Evolutionary conservation across 2,329 filamentous ascomycete species (phyloP), one percentile per base, ranked within the genome.

Genomic region (Calonectria honghensis): DNA sequence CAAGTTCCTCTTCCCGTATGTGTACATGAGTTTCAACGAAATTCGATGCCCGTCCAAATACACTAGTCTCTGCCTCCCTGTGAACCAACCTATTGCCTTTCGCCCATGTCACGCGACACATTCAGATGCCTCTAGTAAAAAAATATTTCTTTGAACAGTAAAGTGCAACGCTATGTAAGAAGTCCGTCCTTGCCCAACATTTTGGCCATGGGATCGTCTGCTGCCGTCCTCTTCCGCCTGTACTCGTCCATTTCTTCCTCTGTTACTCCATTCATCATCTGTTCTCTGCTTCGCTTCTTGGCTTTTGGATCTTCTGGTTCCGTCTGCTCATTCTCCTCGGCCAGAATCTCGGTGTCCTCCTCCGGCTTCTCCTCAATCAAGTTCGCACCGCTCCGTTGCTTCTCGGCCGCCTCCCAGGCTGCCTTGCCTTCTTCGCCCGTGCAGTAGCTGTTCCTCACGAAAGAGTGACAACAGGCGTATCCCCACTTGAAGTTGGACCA

Each of bases 401-500:
- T 87, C 78, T 97, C 93, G 0, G 95, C 93, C 72, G 94, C 93
- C 79, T 96, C 93, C 85, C 95, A 96, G 1, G 95, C 96, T 75
- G 87, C 87, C 84, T 93, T 97, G 45, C 97, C 97, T 73, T 94
- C 95, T 75, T 97, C 95, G 32, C 97, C 97, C 0, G 96, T 98
- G 85, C 97, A 99, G 82, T 98, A 99, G 81, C 96, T 98, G 85
- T 99, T 98, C 86, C 98, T 98, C 76, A 98, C 91, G 29, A 93
- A 93, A 0, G 96, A 98, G 84, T 97, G 96, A 87, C 97, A 99
- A 85, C 97, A 99, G 29, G 94, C 91, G 85, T 98, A 99, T 1
- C 97, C 97, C 97, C 97, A 99, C 85, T 94, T 91, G 86, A 98
- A 98, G 82, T 95, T 93, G 68, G 93, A 91, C 97, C 97, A 99